phyloP scores from a whole-genome alignment of 1,139 yeast genomes.

The Yarrowia galli region DNA sequence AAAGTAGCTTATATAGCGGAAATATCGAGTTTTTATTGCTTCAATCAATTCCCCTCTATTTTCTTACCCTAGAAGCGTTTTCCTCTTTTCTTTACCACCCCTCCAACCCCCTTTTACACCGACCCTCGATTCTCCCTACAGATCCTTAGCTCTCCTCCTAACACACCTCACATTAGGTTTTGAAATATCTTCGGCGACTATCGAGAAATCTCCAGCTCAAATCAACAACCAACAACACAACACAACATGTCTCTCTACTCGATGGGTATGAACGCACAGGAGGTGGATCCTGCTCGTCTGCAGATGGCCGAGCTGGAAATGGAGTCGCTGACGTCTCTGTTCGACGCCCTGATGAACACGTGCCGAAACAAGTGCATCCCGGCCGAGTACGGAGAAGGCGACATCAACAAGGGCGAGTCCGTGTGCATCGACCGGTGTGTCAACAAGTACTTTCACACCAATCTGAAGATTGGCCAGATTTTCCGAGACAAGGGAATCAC shows the following conservation, averaged over 20 bases:
- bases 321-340: conserved; percentile 73
- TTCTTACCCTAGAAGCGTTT: background rate
- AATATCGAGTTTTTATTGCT: background rate
- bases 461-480: conserved; percentile 62
- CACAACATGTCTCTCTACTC: conserved; percentile 47
- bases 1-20: too few species aligned
- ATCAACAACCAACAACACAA: conserved; percentile 4
- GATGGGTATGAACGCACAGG: conserved; percentile 50
- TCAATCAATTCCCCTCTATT: too few species aligned
- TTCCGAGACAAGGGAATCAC: conserved; percentile 46
- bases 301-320: conserved; percentile 78
- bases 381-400: conserved; percentile 78
- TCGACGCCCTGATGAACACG: conserved; percentile 62
- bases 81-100: background rate
- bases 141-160: background rate
- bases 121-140: background rate
- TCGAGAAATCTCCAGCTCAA: background rate
- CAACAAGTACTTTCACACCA: conserved; percentile 71
- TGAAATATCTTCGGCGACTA: conserved; percentile 10
- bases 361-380: conserved; percentile 79
- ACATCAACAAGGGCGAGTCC: conserved; percentile 76
- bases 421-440: conserved; percentile 82
- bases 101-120: background rate
- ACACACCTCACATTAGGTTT: conserved; percentile 13
- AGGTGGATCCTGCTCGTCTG: conserved; percentile 71